Evolutionary conservation across 106 monocot genomes (phyloP).

Genomic region (Posidonia australis): DNA sequence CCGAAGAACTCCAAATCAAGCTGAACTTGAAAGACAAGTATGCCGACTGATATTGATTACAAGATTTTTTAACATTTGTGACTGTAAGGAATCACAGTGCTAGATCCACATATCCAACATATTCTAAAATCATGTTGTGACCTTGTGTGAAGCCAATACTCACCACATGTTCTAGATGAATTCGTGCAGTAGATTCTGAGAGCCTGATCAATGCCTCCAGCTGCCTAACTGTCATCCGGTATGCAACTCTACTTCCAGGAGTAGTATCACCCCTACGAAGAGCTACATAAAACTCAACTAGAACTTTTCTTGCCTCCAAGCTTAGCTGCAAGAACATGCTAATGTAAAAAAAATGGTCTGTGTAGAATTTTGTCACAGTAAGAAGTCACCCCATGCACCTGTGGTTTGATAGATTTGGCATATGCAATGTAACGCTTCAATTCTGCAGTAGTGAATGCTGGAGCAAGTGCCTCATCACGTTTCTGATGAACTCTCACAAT

Average conservation of each 20-base stretch:
- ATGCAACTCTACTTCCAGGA: constrained; percentile 98
- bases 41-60: too few species aligned
- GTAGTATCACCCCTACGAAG: constrained; percentile 80
- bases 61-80: too few species aligned
- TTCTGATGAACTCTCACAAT: constrained; percentile 98
- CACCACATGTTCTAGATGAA: constrained; percentile 72
- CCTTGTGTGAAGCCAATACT: neutral
- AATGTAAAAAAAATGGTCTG: neutral
- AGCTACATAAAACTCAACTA: constrained; percentile 90
- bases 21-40: too few species aligned
- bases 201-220: constrained; percentile 89
- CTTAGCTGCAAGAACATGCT: constrained; percentile 45
- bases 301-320: constrained; percentile 63
- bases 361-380: neutral
- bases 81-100: neutral
- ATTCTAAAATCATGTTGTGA: too few species aligned
- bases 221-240: constrained; percentile 96
- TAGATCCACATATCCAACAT: neutral
- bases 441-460: constrained; percentile 75
- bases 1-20: too few species aligned
- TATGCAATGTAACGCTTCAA: constrained; percentile 88
- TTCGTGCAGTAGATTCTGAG: constrained; percentile 92
- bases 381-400: constrained; percentile 30
- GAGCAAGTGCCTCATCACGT: constrained; percentile 81
- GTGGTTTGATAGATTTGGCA: constrained; percentile 84